These are phyloP conservation scores for Evansstolkia leycettana DNA, from an alignment of 495 filamentous ascomycete genomes.

Conservation along the genomic window DNA sequence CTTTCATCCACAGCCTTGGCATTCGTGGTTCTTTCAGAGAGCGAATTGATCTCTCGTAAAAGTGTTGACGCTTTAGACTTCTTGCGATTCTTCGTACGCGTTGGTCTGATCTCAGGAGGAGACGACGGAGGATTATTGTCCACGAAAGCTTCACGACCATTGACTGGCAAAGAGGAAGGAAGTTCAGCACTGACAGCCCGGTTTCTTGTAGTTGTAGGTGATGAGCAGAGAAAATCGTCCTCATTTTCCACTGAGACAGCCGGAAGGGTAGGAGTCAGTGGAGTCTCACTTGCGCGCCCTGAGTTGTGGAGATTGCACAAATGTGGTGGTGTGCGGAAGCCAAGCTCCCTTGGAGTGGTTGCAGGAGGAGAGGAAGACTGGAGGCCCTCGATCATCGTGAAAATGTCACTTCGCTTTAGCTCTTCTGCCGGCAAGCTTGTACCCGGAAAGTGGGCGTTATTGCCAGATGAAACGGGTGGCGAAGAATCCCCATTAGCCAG, in stretches of 20 bases:
- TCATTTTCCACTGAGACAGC: slow-evolving; percentile 25
- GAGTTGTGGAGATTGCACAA: slow-evolving; percentile 14
- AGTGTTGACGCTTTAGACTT: slow-evolving; percentile 1
- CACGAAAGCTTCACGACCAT: slow-evolving; percentile 7
- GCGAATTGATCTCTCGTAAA: not conserved
- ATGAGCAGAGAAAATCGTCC: slow-evolving; percentile 64
- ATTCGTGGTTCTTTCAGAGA: slow-evolving; percentile 4
- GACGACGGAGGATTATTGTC: slow-evolving; percentile 27
- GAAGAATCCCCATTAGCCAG: no score
- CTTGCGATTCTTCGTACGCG: slow-evolving; percentile 13
- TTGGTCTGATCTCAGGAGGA: slow-evolving; percentile 21
- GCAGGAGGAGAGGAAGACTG: slow-evolving; percentile 41
- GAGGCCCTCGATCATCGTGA: slow-evolving; percentile 60
- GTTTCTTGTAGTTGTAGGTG: slow-evolving; percentile 58
- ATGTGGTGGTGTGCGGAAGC: slow-evolving; percentile 26
- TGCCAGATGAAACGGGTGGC: no score
- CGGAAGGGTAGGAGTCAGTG: slow-evolving; percentile 38
- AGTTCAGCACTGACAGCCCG: slow-evolving; percentile 12
- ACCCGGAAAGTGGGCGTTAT: no score
- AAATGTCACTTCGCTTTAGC: slow-evolving; percentile 31
- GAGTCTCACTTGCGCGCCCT: slow-evolving; percentile 15
- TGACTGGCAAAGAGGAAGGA: slow-evolving; percentile 6
- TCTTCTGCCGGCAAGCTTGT: not conserved
- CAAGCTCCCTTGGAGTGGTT: slow-evolving; percentile 17
- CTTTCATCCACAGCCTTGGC: not conserved